Evolutionary conservation across 306 rosid genomes (phyloP), one percentile per base, ranked within the genome.

Genomic region (Echinosophora koreensis): DNA sequence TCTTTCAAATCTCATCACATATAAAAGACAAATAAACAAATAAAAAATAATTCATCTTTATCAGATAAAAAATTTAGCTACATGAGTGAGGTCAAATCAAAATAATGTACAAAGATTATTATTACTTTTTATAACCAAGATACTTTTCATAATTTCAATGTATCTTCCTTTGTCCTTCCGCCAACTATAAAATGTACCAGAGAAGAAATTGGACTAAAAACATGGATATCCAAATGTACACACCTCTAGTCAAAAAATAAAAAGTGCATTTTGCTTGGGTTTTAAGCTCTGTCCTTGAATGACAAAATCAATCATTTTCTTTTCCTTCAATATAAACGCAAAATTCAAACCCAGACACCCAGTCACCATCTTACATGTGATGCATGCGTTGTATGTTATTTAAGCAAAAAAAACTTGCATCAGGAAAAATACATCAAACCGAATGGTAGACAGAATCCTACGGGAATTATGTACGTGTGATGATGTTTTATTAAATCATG

Each of bases 211-310:
- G 5, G 60, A 27, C 18, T 55, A 2, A 17, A 55, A 39, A 55
- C 5, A 17, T 55, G 30, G 60, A 3, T 7, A 3, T 17, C 5
- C 60, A 2, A 30, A 54, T 50, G 6, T 17, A 17, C 60, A 55
- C 30, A 55, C 30, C 60, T 17, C 8, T 17, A 18, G 60, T 55
- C 32, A 55, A 55, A 55, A 17, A 55, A 22, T 17, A 6, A 18
- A 8, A 55, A 18, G 60, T 55, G 60, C 60, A 55, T 17, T 17
- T 52, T 55, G 32, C 60, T 55, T 17, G 60, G 60, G 60, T 17
- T 17, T 55, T 55, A 55, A 55, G 32, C 13, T 55, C 13, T 17
- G 32, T 17, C 8, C 2, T 8, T 8, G 13, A 55, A 55, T 5
- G 60, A 4, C 13, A 55, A 18, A 55, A 55, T 18, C 32, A 17